phyloP scores from a whole-genome alignment of 148 eudicot genomes.

The Camellia japonica region DNA sequence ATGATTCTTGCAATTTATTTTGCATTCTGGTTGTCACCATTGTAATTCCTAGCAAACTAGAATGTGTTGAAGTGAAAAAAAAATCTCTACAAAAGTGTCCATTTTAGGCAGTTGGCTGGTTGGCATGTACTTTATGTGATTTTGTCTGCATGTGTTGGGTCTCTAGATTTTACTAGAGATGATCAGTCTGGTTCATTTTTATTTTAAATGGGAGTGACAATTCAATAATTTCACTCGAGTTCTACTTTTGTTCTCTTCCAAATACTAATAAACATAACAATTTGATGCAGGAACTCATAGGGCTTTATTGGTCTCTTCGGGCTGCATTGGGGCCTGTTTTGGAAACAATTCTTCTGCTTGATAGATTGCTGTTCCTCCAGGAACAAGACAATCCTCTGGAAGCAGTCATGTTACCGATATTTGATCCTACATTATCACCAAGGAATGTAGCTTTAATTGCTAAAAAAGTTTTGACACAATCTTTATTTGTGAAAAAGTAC shows the following conservation, averaged over 20 bases:
- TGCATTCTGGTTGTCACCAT: neutral
- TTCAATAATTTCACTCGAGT: neutral
- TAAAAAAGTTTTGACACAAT: conserved; percentile 33
- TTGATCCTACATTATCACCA: conserved; percentile 81
- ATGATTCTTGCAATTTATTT: neutral
- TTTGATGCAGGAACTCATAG: conserved; percentile 69
- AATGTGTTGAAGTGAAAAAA: neutral
- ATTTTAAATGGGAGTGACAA: neutral
- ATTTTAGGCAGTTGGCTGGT: neutral
- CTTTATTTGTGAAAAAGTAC: neutral
- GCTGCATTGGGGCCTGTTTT: conserved; percentile 84
- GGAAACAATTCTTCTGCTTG: conserved; percentile 82
- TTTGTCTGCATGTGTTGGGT: neutral
- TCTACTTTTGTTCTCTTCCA: neutral
- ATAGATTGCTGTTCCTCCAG: conserved; percentile 84
- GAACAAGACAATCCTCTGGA: conserved; percentile 54
- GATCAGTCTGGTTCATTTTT: neutral
- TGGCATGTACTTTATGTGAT: neutral
- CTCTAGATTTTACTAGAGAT: neutral
- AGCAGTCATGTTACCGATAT: conserved; percentile 61
- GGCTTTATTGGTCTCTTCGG: conserved; percentile 92
- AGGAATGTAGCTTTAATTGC: conserved; percentile 87
- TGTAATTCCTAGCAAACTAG: neutral
- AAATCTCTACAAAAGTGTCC: neutral
- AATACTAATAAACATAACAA: conserved; percentile 7